Percentiles rank a stretch among this genome's conserved stretches.
Evolutionary conservation across 2,329 filamentous ascomycete species (phyloP).

Genomic region (Exophiala oligosperma): DNA sequence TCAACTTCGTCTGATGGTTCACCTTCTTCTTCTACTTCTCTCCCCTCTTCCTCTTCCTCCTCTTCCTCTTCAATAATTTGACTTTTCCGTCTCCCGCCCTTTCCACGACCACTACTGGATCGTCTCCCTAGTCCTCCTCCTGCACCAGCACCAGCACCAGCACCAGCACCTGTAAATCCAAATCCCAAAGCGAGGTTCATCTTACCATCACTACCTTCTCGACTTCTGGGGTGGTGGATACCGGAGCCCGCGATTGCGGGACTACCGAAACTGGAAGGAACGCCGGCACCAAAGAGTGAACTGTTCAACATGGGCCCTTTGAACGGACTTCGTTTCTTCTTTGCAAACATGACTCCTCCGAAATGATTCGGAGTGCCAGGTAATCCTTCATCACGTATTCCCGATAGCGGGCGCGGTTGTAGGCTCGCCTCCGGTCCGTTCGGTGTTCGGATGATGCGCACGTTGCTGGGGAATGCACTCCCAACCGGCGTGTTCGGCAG

Average conservation of each 20-base stretch:
- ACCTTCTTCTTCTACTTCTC: conserved; percentile 42
- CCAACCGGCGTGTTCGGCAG: conserved; percentile 81
- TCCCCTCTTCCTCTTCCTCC: conserved; percentile 36
- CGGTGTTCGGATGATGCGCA: conserved; percentile 71
- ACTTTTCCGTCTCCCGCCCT: conserved; percentile 31
- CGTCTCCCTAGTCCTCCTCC: conserved; percentile 31
- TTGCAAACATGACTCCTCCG: conserved; percentile 46
- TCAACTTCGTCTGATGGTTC: conserved; percentile 33
- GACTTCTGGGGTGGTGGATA: conserved; percentile 5
- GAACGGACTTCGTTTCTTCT: conserved; percentile 46
- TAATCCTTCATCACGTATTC: conserved; percentile 11
- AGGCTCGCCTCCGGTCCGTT: conserved; percentile 19
- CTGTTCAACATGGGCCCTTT: conserved; percentile 47
- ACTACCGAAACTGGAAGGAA: conserved; percentile 34
- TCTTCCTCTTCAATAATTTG: conserved; percentile 45
- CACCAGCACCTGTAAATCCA: background rate
- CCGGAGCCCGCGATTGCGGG: conserved; percentile 33
- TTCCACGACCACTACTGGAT: conserved; percentile 11
- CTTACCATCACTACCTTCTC: conserved; percentile 33
- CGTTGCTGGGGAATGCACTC: conserved; percentile 78
- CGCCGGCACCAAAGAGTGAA: conserved; percentile 33
- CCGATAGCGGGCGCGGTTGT: conserved; percentile 14
- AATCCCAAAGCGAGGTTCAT: conserved; percentile 23
- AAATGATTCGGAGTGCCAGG: conserved; percentile 7
- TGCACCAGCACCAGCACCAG: background rate